Evolutionary conservation across 192 early-diverging fungal species (phyloP).

Genomic region (Rhizophagus clarus): DNA sequence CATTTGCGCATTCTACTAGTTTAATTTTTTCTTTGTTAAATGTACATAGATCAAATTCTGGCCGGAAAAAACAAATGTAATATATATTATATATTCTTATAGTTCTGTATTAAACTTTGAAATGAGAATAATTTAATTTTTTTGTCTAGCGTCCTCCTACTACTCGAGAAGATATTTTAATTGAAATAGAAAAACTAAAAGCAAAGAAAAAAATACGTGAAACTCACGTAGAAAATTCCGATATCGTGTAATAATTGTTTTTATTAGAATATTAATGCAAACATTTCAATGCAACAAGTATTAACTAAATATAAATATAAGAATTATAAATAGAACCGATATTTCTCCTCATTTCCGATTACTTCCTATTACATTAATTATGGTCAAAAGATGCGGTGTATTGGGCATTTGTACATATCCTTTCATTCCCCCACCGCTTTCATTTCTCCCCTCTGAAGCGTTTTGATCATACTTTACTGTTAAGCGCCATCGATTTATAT

Average conservation of each 20-base stretch:
- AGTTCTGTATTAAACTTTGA: neutral
- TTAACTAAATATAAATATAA: neutral
- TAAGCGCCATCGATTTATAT: slow-evolving; percentile 77
- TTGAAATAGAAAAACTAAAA: slow-evolving; percentile 44
- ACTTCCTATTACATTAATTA: neutral
- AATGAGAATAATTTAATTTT: neutral
- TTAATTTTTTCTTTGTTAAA: neutral
- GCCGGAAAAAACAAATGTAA: slow-evolving; percentile 35
- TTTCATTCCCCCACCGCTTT: slow-evolving; percentile 2
- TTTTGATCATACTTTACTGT: slow-evolving; percentile 43
- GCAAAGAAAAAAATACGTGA: slow-evolving; percentile 24
- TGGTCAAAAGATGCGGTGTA: slow-evolving; percentile 18
- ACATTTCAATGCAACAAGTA: too few species aligned
- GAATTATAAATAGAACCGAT: neutral
- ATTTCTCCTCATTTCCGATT: neutral
- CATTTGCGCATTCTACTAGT: neutral
- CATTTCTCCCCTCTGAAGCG: neutral
- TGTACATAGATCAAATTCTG: slow-evolving; percentile 39
- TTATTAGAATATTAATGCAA: neutral
- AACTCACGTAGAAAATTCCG: neutral
- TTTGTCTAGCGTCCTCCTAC: slow-evolving; percentile 43
- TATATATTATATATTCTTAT: neutral
- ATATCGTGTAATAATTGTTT: neutral
- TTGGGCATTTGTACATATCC: slow-evolving; percentile 31
- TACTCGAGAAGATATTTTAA: slow-evolving; percentile 38